These are phyloP conservation scores for Globisporangium acanthophoron DNA, from an alignment of 352 stramenopile genomes.

Conservation along the genomic window DNA sequence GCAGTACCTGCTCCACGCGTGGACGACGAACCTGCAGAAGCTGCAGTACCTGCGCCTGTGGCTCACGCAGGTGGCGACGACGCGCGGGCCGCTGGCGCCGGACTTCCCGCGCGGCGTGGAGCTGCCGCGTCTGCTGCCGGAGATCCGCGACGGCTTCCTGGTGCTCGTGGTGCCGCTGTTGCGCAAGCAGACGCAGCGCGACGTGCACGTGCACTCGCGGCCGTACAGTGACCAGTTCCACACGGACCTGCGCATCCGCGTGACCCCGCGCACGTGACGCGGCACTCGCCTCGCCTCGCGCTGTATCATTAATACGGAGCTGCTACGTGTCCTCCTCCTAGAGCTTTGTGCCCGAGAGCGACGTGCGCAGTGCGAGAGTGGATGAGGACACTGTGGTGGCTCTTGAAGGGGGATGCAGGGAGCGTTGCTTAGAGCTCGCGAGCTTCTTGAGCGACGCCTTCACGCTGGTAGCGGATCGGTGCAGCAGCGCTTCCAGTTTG, in stretches of 20 bases:
- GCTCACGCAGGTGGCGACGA: slow-evolving; percentile 43
- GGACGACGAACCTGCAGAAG: slow-evolving; percentile 65
- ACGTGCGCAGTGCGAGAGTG: background rate
- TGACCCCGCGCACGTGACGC: slow-evolving; percentile 25
- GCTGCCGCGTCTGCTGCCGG: slow-evolving; percentile 50
- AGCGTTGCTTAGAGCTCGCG: background rate
- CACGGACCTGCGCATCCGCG: slow-evolving; percentile 65
- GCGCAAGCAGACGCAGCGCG: slow-evolving; percentile 53
- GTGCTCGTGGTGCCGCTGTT: slow-evolving; percentile 76
- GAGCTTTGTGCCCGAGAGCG: background rate
- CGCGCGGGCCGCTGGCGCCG: slow-evolving; percentile 25
- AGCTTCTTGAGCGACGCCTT: background rate
- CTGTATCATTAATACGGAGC: background rate
- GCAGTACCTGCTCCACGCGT: slow-evolving; percentile 56
- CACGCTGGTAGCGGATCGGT: background rate
- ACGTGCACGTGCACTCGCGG: slow-evolving; percentile 60
- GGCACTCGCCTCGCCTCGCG: too few species aligned
- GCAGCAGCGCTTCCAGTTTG: background rate
- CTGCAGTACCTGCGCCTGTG: slow-evolving; percentile 63
- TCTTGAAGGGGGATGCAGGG: too few species aligned
- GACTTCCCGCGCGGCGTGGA: slow-evolving; percentile 67
- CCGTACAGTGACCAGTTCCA: slow-evolving; percentile 51
- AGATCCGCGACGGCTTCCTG: slow-evolving; percentile 76
- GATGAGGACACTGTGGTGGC: background rate
- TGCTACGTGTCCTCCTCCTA: background rate